Percentiles rank a stretch among this genome's conserved stretches.
Evolutionary conservation across 176 grass and related monocot genomes (phyloP).

Genomic region (Neostapfia colusana): DNA sequence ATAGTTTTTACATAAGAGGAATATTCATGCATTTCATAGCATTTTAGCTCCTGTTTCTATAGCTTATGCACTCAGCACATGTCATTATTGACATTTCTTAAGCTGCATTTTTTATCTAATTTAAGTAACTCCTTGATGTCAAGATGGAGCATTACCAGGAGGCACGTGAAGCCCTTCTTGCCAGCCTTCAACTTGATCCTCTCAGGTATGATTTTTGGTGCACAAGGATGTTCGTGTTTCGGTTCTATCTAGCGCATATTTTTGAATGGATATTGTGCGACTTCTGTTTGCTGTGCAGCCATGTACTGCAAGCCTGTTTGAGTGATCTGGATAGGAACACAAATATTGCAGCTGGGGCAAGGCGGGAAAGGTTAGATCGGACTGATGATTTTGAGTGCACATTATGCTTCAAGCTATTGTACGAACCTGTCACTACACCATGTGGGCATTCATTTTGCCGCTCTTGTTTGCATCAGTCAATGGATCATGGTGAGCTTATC

Average conservation of each 20-base stretch:
- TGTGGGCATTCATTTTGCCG: slow-evolving; percentile 99
- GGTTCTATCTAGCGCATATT: slow-evolving; percentile 26
- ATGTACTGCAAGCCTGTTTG: slow-evolving; percentile 69
- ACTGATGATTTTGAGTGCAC: slow-evolving; percentile 96
- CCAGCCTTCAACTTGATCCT: slow-evolving; percentile 92
- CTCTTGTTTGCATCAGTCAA: slow-evolving; percentile 86
- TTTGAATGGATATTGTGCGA: slow-evolving; percentile 33
- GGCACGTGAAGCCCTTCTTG: slow-evolving; percentile 73
- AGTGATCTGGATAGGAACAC: slow-evolving; percentile 61
- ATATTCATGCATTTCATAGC: not conserved
- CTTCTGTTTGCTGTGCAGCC: slow-evolving; percentile 52
- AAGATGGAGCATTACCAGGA: slow-evolving; percentile 85
- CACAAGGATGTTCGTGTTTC: slow-evolving; percentile 25
- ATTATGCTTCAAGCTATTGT: slow-evolving; percentile 89
- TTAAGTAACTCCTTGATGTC: slow-evolving; percentile 24
- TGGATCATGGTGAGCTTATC: slow-evolving; percentile 83
- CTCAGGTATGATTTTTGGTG: slow-evolving; percentile 61
- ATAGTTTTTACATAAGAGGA: not conserved
- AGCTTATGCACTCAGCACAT: not conserved
- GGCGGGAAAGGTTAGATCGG: slow-evolving; percentile 57
- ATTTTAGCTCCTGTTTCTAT: slow-evolving; percentile 2
- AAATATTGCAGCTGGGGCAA: slow-evolving; percentile 58
- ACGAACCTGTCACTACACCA: slow-evolving; percentile 97
- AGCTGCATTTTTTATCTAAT: slow-evolving; percentile 17
- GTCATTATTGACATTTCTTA: slow-evolving; percentile 8